phyloP scores from a whole-genome alignment of 441 rosid genomes.

The Adansonia grandidieri region DNA sequence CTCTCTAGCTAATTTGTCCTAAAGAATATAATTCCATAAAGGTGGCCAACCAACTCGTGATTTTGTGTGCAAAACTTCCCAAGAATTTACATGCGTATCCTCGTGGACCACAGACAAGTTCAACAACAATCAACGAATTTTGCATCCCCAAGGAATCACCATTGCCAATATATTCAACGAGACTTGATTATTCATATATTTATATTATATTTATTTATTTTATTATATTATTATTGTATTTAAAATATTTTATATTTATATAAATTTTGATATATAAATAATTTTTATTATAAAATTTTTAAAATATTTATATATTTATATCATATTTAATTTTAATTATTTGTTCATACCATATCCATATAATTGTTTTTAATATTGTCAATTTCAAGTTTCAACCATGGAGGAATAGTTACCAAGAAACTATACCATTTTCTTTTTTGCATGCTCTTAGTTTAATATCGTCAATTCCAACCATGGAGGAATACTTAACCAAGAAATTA shows the following conservation, averaged over 20 bases:
- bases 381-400: not conserved
- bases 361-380: too few species aligned
- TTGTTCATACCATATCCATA: too few species aligned
- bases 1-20: not conserved
- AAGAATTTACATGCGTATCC: slow-evolving; percentile 12
- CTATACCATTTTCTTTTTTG: not conserved
- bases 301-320: not conserved
- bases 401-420: slow-evolving; percentile 21
- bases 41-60: slow-evolving; percentile 19
- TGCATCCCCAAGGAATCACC: not conserved
- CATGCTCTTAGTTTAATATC: too few species aligned
- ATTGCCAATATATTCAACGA: not conserved
- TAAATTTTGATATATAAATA: too few species aligned
- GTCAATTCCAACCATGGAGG: not conserved
- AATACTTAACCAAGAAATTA: slow-evolving; percentile 23
- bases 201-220: too few species aligned
- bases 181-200: too few species aligned
- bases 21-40: not conserved
- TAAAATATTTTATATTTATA: too few species aligned
- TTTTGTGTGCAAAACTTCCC: slow-evolving; percentile 12
- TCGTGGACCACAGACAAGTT: slow-evolving; percentile 26
- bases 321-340: too few species aligned
- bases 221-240: too few species aligned
- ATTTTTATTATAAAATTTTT: too few species aligned
- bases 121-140: not conserved